A percentile compares a stretch with the other conserved stretches of the same genome.
Evolutionary conservation across 108 stramenopile genomes (phyloP).

Genomic region (Nitzschia palea): DNA sequence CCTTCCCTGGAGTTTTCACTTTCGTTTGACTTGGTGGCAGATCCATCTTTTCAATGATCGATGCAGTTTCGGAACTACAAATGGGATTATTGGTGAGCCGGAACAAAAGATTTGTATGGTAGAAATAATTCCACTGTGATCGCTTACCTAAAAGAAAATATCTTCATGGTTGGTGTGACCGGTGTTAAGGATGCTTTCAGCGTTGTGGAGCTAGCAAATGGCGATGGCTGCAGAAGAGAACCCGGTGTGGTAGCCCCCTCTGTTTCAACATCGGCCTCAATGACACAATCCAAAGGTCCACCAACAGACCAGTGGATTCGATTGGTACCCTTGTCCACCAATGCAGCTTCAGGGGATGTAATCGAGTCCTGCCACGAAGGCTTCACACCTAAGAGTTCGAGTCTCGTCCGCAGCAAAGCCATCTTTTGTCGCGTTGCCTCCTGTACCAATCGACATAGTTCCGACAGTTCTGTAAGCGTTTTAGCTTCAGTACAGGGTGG

Average conservation of each 20-base stretch:
- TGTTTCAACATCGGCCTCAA: constrained; percentile 36
- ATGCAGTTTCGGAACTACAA: constrained; percentile 1
- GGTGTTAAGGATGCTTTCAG: constrained; percentile 4
- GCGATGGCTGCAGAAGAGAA: constrained; percentile 25
- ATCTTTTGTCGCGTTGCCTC: constrained; percentile 28
- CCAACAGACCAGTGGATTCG: constrained; percentile 16
- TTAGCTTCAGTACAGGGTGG: constrained; percentile 14
- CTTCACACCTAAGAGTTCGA: constrained; percentile 10
- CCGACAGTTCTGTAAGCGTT: constrained; percentile 35
- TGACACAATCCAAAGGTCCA: constrained; percentile 29
- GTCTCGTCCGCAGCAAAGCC: constrained; percentile 14
- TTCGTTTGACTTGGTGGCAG: background rate
- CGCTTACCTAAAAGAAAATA: constrained; percentile 12
- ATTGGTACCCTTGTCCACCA: background rate
- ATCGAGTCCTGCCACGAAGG: constrained; percentile 1
- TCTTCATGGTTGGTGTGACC: constrained; percentile 14
- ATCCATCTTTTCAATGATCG: constrained; percentile 6
- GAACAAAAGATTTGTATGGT: background rate
- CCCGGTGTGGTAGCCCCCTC: constrained; percentile 39
- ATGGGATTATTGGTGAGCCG: background rate
- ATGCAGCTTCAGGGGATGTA: background rate
- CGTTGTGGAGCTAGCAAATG: constrained; percentile 1
- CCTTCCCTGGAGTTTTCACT: background rate
- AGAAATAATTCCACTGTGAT: background rate
- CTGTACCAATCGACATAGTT: constrained; percentile 32